Evolutionary conservation across 2,329 filamentous ascomycete genomes (phyloP), one percentile per base, ranked within the genome.

Genomic region (Leptographium radiaticola): DNA sequence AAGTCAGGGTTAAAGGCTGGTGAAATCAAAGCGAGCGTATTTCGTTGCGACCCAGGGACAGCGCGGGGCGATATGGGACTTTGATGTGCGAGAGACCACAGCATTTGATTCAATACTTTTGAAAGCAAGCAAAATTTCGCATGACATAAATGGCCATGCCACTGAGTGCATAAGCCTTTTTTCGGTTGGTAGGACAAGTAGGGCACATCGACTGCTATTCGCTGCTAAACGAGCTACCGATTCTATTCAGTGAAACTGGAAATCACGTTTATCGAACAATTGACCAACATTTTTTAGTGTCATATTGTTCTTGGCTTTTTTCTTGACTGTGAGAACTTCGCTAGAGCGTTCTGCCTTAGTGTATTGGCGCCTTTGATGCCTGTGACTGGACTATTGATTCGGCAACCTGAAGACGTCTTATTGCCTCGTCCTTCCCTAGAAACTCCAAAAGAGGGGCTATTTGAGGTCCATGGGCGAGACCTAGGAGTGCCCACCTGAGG

Each of bases 1-100:
- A 71, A 69, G 61, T 79, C 77, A n/a, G 82, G 82, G 0, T 62
- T 86, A 57, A 70, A 83, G 63, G 80, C 81, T 2, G 73, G 74
- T 0, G 74, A 80, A 61, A 74, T 86, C 58, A 86, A 86, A 71
- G 76, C 76, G 50, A 75, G 75, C 62, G 67, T 86, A 6, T 86
- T 86, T 59, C 51, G 50, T 10, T n/a, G 40, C 4, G 46, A 40
- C 4, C 12, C 18, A 1, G 34, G 4, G 16, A 36, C 16, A 8
- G n/a, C 13, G 2, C 16, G 6, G 10, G 20, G 13, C 11, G 38
- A 31, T 18, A 6, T 13, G 6, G 43, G 5, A 45, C 43, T 25
- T 25, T 25, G 2, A 13, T 45, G 25, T 31, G 9, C 12, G 16
- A 8, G 25, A 13, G 12, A 30, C 6, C 25, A 13, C 16, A 7